Conservation (phyloP, 129 eudicot species). For the Solidago caesia region DNA sequence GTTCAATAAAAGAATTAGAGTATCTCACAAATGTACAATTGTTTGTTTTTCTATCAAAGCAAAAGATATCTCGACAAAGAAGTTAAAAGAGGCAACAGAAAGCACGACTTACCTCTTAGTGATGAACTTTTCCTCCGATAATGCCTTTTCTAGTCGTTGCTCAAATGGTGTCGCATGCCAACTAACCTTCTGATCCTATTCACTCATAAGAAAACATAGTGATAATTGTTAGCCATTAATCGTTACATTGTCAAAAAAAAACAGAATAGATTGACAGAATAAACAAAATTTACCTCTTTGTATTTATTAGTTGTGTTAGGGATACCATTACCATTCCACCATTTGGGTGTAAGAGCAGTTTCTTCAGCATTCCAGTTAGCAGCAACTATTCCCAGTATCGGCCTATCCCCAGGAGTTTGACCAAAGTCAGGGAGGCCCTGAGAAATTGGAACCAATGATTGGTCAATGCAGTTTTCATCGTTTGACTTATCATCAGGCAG, state of each 20-base stretch:
- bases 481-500: constrained; percentile 44
- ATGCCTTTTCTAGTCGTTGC: constrained; percentile 80
- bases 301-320: constrained; percentile 85
- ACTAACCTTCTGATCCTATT: constrained; percentile 84
- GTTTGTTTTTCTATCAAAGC: too few relatives aligned
- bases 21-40: too few relatives aligned
- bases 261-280: background rate
- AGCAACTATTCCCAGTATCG: constrained; percentile 57
- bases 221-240: background rate
- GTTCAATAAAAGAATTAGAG: background rate
- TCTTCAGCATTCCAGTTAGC: constrained; percentile 67
- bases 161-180: constrained; percentile 98
- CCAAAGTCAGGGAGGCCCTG: constrained; percentile 31
- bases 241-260: background rate
- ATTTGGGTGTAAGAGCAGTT: constrained; percentile 48
- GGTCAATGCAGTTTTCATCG: constrained; percentile 24
- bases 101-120: constrained; percentile 47
- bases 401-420: constrained; percentile 56
- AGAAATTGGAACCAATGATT: constrained; percentile 18
- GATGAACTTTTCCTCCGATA: constrained; percentile 52
- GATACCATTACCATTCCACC: constrained; percentile 78
- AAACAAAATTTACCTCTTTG: constrained; percentile 57
- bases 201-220: constrained; percentile 10
- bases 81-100: background rate
- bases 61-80: background rate